These are phyloP conservation scores for Handroanthus guayacan DNA, from an alignment of 257 asterid species.

Conservation along the genomic window DNA sequence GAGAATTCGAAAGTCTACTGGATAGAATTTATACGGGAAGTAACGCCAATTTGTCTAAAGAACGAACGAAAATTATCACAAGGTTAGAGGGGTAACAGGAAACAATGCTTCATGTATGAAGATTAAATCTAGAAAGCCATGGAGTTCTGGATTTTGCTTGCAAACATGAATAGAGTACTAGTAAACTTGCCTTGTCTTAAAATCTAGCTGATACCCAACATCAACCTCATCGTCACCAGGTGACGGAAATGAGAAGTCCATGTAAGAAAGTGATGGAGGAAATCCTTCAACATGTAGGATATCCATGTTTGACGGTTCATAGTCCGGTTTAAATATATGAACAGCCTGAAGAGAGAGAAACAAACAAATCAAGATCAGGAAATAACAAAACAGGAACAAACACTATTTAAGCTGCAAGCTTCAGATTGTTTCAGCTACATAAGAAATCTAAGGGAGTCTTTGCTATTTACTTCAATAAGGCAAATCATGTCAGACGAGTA, in stretches of 20 bases:
- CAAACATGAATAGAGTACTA: not conserved
- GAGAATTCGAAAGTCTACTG: too few species aligned
- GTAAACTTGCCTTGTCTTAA: constrained; percentile 43
- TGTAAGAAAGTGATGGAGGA: constrained; percentile 57
- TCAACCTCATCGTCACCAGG: constrained; percentile 46
- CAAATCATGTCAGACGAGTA: not conserved
- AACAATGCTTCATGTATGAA: too few species aligned
- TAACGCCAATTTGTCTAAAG: too few species aligned
- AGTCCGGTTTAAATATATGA: constrained; percentile 59
- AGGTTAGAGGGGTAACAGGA: too few species aligned
- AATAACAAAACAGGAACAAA: not conserved
- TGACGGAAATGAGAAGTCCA: constrained; percentile 60
- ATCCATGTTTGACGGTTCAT: constrained; percentile 56
- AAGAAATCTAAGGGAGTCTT: not conserved
- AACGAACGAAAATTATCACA: too few species aligned
- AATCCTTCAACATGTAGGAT: constrained; percentile 64
- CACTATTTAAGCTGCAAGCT: not conserved
- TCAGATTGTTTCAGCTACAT: not conserved
- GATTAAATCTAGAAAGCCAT: not conserved
- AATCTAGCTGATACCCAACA: constrained; percentile 46
- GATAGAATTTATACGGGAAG: too few species aligned
- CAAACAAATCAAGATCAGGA: not conserved
- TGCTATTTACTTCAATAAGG: not conserved
- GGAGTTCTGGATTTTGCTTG: not conserved
- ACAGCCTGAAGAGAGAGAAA: constrained; percentile 52